Conservation (phyloP, 192 early-diverging fungal genomes). For the Coemansia sp. region DNA sequence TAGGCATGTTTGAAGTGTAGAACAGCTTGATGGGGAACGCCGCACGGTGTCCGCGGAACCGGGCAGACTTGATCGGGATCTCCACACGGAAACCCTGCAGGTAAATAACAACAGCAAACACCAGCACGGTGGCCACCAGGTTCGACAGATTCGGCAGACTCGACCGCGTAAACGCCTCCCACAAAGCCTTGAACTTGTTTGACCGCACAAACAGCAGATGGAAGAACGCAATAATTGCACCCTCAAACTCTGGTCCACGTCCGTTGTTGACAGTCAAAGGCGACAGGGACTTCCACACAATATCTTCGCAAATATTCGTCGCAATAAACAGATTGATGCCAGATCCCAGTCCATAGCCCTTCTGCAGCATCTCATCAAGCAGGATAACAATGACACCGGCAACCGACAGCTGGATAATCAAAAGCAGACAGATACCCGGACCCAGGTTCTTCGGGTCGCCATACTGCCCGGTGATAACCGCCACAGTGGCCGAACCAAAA, state of each 20-base stretch:
- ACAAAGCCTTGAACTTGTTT: constrained; percentile 95
- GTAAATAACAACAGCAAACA: constrained; percentile 90
- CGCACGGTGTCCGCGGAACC: constrained; percentile 95
- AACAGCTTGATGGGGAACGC: constrained; percentile 99
- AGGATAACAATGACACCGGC: constrained; percentile 97
- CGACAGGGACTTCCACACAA: constrained; percentile 98
- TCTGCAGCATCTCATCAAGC: constrained; percentile 98
- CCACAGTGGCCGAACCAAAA: constrained; percentile 96
- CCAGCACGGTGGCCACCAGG: constrained; percentile 83
- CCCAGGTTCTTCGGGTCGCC: constrained; percentile 96
- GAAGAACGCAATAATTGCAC: constrained; percentile 93
- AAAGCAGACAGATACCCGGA: constrained; percentile 91
- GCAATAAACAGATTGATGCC: constrained; percentile 99
- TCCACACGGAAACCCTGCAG: constrained; percentile 99
- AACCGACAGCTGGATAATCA: constrained; percentile 96
- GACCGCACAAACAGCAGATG: constrained; percentile 91
- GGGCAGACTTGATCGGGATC: constrained; percentile 96
- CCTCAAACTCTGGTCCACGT: constrained; percentile 98
- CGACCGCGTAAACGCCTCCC: constrained; percentile 94
- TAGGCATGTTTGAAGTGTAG: constrained; percentile 99
- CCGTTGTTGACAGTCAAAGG: constrained; percentile 98
- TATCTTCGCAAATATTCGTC: constrained; percentile 99
- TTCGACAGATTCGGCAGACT: constrained; percentile 87
- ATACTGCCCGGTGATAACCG: constrained; percentile 97
- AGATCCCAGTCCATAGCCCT: constrained; percentile 99